Evolutionary conservation across 805 yeast species (phyloP).

Genomic region (Metschnikowia peoriensis): DNA sequence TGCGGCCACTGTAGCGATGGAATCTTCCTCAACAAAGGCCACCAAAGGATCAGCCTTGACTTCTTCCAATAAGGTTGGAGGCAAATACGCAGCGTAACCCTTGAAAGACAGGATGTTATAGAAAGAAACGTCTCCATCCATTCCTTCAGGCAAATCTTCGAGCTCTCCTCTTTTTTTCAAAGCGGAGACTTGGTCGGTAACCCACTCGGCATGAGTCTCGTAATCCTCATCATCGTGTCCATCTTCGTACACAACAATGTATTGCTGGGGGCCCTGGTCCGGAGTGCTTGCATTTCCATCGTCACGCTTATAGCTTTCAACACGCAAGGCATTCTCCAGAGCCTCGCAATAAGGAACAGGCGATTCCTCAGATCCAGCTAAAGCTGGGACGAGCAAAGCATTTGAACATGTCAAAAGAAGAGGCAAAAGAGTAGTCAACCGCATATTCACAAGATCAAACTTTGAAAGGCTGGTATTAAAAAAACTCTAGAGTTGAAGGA

Average conservation of each 20-base stretch:
- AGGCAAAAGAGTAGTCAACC: not conserved
- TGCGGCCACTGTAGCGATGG: slow-evolving; percentile 29
- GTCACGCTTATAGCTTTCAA: no score
- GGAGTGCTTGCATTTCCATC: no score
- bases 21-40: slow-evolving; percentile 23
- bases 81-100: slow-evolving; percentile 23
- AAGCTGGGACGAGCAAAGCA: slow-evolving; percentile 6
- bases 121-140: slow-evolving; percentile 2
- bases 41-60: slow-evolving; percentile 17
- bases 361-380: not conserved
- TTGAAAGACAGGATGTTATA: slow-evolving; percentile 12
- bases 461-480: not conserved
- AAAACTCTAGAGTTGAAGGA: not conserved
- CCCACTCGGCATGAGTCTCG: slow-evolving; percentile 14
- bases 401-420: slow-evolving; percentile 1
- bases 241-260: slow-evolving; percentile 17
- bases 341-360: no score
- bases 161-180: slow-evolving; percentile 24
- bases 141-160: slow-evolving; percentile 10
- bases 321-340: no score
- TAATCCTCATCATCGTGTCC: slow-evolving; percentile 8
- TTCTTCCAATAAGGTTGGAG: slow-evolving; percentile 14
- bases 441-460: no score
- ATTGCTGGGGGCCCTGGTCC: not conserved
- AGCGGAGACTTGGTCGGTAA: slow-evolving; percentile 2